Base-by-base conservation (phyloP, 441 rosid genomes). In the Populus hybrid region DNA sequence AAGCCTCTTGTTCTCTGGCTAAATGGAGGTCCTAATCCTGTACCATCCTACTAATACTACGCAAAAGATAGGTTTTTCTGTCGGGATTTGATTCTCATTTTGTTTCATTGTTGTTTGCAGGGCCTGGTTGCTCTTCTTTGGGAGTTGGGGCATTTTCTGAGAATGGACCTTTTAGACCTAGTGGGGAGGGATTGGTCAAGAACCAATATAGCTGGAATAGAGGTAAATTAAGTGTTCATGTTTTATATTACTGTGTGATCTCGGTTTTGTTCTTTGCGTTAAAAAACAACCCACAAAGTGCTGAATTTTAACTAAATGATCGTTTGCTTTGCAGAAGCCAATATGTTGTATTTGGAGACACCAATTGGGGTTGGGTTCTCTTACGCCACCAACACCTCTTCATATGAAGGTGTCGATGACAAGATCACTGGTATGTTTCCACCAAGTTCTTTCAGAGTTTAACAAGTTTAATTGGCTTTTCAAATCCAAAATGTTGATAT, bases 311-410 rank as follows among this genome's bases (percentile, higher is more conserved):
- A 1, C 57, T 46, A 14, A 14, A 14, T 8, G 73, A 11, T 63
- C 61, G 40, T 73, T 78, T 75, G 65, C 35, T 76, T 74, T 87
- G 84, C 90, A 96, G 99, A 90, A 83, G 99, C 98, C 12, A 96
- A 96, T 82, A 93, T 96, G 93, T 76, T 96, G 88, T 96, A 90
- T 85, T 80, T 96, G 85, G 99, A 96, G 82, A 78, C 98, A 74
- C 99, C 99, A 35, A 81, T 90, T 82, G 99, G 98, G 71, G 99
- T 96, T 85, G 99, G 99, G 70, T 96, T 94, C 91, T 96, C 99
- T 79, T 96, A 92, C 82, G 87, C 99, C n/a, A 75, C 85, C 18
- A 91, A 93, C 73, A 68, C 87, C 63, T 90, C 96, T 21, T 83
- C 88, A 18, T 94, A 91, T 71, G 91, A 87, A 73, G 80, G 85